Evolutionary conservation across 768 basidiomycete species (phyloP), one percentile per base, ranked within the genome.

Genomic region (Sarcodon aspratus): DNA sequence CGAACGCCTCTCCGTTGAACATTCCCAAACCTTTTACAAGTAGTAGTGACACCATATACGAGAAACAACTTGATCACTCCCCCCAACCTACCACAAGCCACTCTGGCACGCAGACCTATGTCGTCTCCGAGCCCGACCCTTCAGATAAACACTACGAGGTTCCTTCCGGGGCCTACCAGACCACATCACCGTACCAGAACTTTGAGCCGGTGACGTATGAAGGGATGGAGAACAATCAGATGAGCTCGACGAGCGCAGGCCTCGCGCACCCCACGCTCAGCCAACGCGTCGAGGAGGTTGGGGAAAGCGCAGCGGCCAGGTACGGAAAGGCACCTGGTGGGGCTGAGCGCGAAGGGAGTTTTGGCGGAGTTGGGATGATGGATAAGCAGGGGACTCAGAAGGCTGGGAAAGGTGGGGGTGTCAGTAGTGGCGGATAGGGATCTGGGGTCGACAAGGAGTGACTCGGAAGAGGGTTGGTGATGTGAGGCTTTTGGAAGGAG

Each of bases 101-200:
- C 35, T 61, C 66, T 34, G 78, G 76, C 33, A 70, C 72, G 32
- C 79, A 72, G 50, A 81, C 79, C 47, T 82, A 86, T 57, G 81
- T 86, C 53, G 84, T 85, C 53, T 84, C 81, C 33, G 72, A 82
- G 60, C 84, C 84, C 36, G 81, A 85, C 63, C 71, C 75, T 33
- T 67, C 76, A 49, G 61, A 78, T 48, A 73, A 70, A 38, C 75
- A 76, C 33, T 85, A 84, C 55, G 67, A 74, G 54, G 82, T 87
- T n/a, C 84, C 84, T 1, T 75, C 78, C 9, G 84, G 85, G 54
- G 84, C 82, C 31, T 66, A 63, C 57, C 66, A 64, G 47, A 61
- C 58, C 43, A 61, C 61, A 33, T 57, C 63, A 45, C 65, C 64
- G 8, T 74, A 72, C 58, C 62, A 68, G 48, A 68, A 67, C 58